Base-by-base conservation (phyloP, 2,329 filamentous ascomycete species). In the Cladophialophora carrionii region DNA sequence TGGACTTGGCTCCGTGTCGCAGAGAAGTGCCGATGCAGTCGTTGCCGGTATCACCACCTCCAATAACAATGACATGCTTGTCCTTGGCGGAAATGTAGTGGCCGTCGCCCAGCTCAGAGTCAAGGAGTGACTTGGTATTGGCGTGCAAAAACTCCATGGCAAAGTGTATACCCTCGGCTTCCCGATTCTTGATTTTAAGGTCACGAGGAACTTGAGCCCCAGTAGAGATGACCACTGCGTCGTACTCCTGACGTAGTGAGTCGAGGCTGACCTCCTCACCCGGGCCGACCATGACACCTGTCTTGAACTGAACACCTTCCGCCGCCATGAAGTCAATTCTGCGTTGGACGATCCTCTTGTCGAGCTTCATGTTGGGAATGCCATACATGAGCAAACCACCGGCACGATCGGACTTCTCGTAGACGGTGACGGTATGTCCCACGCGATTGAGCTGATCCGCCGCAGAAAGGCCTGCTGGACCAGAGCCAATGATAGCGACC, bases 341-440 rank as follows among this genome's bases (percentile, higher is more conserved):
- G 59, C 94, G 90, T 84, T 97, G 94, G 66, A 98, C 94, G 69
- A 97, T 88, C 76, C 92, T 92, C 85, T 98, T 98, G 82, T 98
- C 94, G 49, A 98, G 90, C 84, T 98, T 98, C 94, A 98, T 98
- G 84, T 98, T 98, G 71, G 94, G 94, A 72, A 98, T 98, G 72
- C 94, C 94, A 76, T 98, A 97, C 94, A 97, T 97, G 74, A 98
- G 86, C 62, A 98, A 84, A 78, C 94, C 94, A 80, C 94, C 94
- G 64, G 90, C 82, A 70, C 94, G 91, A 76, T 98, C 94, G 66
- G 92, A 87, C 70, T 94, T 91, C 84, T 98, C 94, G 75, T 95
- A 97, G 20, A 98, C 87, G 12, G 92, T 96, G 61, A 97, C 92
- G 4, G 76, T 81, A 80, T 98, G 94, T 31, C 94, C 94, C 72